These are phyloP conservation scores for Pseudopithomyces chartarum DNA, from an alignment of 2,329 filamentous ascomycete species.

Conservation along the genomic window DNA sequence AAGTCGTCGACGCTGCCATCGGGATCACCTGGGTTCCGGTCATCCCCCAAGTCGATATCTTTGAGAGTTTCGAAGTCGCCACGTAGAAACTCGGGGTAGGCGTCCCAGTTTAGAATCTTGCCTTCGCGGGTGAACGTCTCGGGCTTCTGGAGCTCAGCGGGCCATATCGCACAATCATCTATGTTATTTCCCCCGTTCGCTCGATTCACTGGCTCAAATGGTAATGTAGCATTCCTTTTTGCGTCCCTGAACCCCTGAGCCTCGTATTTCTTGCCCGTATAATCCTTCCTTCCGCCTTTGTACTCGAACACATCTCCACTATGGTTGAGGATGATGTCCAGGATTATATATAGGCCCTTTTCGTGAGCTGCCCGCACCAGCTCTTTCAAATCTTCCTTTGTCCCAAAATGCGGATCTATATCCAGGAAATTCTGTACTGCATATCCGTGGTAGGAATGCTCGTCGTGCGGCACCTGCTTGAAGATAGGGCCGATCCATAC, in stretches of 20 bases:
- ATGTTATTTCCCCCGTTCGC: background rate
- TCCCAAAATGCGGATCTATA: constrained; percentile 26
- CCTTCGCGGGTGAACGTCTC: constrained; percentile 21
- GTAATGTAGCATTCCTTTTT: constrained; percentile 10
- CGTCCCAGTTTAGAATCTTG: constrained; percentile 22
- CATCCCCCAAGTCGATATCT: constrained; percentile 20
- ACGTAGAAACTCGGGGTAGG: constrained; percentile 22
- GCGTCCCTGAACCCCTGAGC: constrained; percentile 19
- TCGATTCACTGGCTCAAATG: constrained; percentile 8
- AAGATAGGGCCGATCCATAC: constrained; percentile 30
- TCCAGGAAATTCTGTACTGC: constrained; percentile 26
- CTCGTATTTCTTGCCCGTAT: constrained; percentile 11
- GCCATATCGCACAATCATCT: constrained; percentile 25
- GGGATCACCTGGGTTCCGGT: background rate
- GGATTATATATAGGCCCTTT: constrained; percentile 23
- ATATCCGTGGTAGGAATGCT: constrained; percentile 27
- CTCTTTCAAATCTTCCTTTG: constrained; percentile 22
- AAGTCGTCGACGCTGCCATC: constrained; percentile 14
- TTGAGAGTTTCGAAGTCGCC: constrained; percentile 27
- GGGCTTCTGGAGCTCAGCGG: constrained; percentile 20
- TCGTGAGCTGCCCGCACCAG: constrained; percentile 24
- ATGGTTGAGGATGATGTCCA: constrained; percentile 23
- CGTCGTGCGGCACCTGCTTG: constrained; percentile 22
- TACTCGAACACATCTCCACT: constrained; percentile 21
- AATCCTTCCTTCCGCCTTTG: constrained; percentile 12